Conservation (phyloP, 768 basidiomycete species). For the Naganishia randhawae region DNA sequence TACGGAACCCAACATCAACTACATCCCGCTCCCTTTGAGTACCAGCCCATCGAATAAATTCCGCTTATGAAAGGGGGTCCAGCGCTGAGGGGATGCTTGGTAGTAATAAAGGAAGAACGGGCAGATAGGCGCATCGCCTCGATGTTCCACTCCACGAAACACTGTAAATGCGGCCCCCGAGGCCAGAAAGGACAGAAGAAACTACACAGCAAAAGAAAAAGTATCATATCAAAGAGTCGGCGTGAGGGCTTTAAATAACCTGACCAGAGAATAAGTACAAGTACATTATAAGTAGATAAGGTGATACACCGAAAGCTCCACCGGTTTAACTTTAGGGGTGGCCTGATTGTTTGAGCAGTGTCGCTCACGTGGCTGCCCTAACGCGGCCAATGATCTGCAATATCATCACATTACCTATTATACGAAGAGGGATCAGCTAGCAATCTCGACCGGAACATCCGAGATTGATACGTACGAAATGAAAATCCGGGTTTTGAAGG, state of each 20-base stretch:
- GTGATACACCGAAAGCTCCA: no score
- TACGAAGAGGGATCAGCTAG: no score
- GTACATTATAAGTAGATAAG: no score
- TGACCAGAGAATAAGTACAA: no score
- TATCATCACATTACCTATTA: neutral
- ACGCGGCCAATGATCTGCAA: neutral
- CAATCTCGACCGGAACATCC: neutral
- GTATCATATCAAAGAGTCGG: no score
- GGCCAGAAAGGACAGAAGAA: neutral
- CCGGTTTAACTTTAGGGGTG: no score
- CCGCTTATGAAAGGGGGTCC: neutral
- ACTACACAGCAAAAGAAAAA: neutral
- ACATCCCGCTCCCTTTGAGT: neutral
- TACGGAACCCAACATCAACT: neutral
- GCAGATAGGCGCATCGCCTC: neutral
- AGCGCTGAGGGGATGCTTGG: no score
- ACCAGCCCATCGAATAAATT: neutral
- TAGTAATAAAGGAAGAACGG: neutral
- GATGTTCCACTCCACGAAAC: no score
- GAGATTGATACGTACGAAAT: conserved; percentile 1
- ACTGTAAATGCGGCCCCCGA: neutral
- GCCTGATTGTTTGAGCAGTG: no score
- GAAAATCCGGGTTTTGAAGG: conserved; percentile 42
- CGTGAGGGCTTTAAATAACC: no score
- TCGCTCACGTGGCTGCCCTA: no score